Evolutionary conservation across 2,329 filamentous ascomycete species (phyloP), one percentile per base, ranked within the genome.

Genomic region (Pseudogymnoascus sp.): DNA sequence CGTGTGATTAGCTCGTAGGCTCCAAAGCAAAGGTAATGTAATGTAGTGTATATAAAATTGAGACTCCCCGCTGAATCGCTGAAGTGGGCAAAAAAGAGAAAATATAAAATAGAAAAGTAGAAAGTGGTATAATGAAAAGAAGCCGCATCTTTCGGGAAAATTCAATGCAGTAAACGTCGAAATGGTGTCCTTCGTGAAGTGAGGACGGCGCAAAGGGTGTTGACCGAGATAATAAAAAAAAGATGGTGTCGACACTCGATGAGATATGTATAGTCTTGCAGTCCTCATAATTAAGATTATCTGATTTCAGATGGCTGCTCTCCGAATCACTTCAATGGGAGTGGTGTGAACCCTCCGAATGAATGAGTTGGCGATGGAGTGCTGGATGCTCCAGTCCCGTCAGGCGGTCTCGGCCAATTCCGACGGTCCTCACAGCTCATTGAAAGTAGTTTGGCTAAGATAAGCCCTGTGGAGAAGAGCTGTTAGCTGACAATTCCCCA

Each of bases 41-140:
- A 33, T 56, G 50, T 56, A 56, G 26, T 33, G 50, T 56, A 53
- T 53, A 53, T 53, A 56, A 8, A 56, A 56, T 33, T 19, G 47
- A 56, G 47, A 13, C 13, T 10, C n/a, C 16, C 10, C 44, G n/a
- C 13, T 31, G 50, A 19, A 56, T 33, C 29, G 26, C 10, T 56
- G 26, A 13, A 56, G 24, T 24, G 24, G 4, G 24, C 24, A 2
- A 24, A 24, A 33, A 33, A 56, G 31, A n/a, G 14, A 8, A 53
- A 26, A 50, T 8, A n/a, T n/a, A 29, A 19, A 19, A n/a, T 13
- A 33, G 47, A 26, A 33, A 56, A 56, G 5, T 29, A 19, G 31
- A 47, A 33, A 19, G 29, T n/a, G 50, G 50, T 56, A 33, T 56
- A 56, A 21, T 56, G 50, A 19, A 33, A 56, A 33, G 50, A 56